Percentiles rank a stretch among this genome's conserved stretches.
Evolutionary conservation across 139 green algal species (phyloP).

Genomic region (Tetraselmis chui): DNA sequence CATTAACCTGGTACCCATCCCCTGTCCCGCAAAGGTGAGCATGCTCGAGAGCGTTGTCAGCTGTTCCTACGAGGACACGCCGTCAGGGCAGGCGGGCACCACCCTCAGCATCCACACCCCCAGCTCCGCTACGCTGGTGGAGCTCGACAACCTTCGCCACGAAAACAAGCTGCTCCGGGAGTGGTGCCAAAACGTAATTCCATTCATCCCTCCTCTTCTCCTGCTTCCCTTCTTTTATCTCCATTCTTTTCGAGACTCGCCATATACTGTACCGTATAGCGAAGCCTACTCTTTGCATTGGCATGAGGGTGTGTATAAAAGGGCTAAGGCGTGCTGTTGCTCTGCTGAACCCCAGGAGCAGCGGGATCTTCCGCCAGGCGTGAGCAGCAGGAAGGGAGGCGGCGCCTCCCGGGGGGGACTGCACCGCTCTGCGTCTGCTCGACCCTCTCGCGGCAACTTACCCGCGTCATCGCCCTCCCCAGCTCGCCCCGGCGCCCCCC

Average conservation of each 20-base stretch:
- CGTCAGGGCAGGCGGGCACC: neutral
- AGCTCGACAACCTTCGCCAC: neutral
- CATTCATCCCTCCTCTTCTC: neutral
- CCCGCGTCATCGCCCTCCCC: too few species aligned
- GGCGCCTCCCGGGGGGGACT: neutral
- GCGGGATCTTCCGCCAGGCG: neutral
- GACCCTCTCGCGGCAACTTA: too few species aligned
- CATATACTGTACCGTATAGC: too few species aligned
- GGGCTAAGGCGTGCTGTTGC: too few species aligned
- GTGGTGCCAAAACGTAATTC: neutral
- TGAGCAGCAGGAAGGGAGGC: too few species aligned
- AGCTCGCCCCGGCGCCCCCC: too few species aligned
- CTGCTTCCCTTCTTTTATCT: neutral
- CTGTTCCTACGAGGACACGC: too few species aligned
- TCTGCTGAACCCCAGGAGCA: too few species aligned
- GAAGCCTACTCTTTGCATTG: too few species aligned
- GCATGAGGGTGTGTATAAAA: too few species aligned
- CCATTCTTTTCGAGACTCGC: too few species aligned
- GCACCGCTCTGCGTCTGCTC: neutral
- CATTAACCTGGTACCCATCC: too few species aligned
- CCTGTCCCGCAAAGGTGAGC: neutral
- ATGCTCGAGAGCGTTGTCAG: neutral
- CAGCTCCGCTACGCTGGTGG: neutral
- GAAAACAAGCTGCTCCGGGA: neutral
- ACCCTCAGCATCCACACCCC: neutral